Conservation (phyloP, 2,329 filamentous ascomycete genomes). For the Mycosphaerelloides madeirae region DNA sequence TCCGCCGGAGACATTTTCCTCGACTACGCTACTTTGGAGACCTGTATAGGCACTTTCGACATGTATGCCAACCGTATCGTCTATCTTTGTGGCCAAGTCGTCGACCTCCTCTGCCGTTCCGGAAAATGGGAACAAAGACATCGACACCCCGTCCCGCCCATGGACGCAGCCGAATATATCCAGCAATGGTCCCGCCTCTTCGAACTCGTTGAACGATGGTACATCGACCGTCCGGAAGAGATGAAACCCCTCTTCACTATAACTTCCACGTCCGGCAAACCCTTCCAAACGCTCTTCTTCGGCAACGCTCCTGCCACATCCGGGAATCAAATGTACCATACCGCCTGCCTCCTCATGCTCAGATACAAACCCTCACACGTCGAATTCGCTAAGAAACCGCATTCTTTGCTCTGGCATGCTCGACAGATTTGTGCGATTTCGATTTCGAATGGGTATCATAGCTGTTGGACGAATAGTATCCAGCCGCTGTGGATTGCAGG, state of each 20-base stretch:
- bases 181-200: slow-evolving; percentile 32
- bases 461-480: slow-evolving; percentile 43
- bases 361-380: slow-evolving; percentile 43
- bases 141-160: slow-evolving; percentile 11
- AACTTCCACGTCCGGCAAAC: slow-evolving; percentile 15
- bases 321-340: slow-evolving; percentile 54
- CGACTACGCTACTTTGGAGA: slow-evolving; percentile 34
- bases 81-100: slow-evolving; percentile 50
- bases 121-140: slow-evolving; percentile 29
- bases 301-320: slow-evolving; percentile 42
- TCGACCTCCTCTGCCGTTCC: slow-evolving; percentile 30
- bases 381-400: slow-evolving; percentile 28
- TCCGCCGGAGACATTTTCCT: slow-evolving; percentile 36
- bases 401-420: slow-evolving; percentile 46
- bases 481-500: slow-evolving; percentile 48
- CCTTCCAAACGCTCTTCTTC: slow-evolving; percentile 44
- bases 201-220: slow-evolving; percentile 33
- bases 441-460: slow-evolving; percentile 42
- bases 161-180: slow-evolving; percentile 28
- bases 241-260: slow-evolving; percentile 35
- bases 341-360: slow-evolving; percentile 50
- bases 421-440: slow-evolving; percentile 46
- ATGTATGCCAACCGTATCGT: slow-evolving; percentile 58
- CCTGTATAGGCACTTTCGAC: slow-evolving; percentile 40
- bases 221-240: slow-evolving; percentile 28